Evolutionary conservation across 768 basidiomycete species (phyloP).

Genomic region (Suillus placidus): DNA sequence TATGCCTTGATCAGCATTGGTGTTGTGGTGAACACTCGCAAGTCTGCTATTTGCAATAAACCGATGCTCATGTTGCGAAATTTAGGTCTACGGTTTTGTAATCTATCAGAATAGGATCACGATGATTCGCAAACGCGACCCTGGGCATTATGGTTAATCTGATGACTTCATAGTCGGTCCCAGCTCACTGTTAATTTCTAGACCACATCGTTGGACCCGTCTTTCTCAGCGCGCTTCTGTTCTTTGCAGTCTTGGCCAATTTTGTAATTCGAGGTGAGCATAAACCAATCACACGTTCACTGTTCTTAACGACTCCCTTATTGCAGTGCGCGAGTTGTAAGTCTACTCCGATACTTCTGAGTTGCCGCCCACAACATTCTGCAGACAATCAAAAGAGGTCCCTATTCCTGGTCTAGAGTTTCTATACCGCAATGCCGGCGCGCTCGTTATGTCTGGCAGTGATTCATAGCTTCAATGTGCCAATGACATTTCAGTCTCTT

Average conservation of each 20-base stretch:
- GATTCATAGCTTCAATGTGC: neutral
- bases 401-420: slow-evolving; percentile 33
- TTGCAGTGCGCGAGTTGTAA: slow-evolving; percentile 63
- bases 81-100: slow-evolving; percentile 79
- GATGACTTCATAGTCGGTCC: neutral
- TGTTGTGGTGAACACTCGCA: slow-evolving; percentile 49
- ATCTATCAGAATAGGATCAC: slow-evolving; percentile 88
- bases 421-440: slow-evolving; percentile 18
- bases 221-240: slow-evolving; percentile 78
- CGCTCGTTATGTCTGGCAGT: neutral
- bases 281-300: slow-evolving; percentile 12
- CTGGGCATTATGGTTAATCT: slow-evolving; percentile 81
- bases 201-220: slow-evolving; percentile 85
- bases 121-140: slow-evolving; percentile 87
- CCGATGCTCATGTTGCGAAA: neutral
- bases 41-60: neutral
- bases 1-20: slow-evolving; percentile 82
- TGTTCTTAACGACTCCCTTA: neutral
- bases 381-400: slow-evolving; percentile 29
- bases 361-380: neutral
- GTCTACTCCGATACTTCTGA: slow-evolving; percentile 15
- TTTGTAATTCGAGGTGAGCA: slow-evolving; percentile 81
- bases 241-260: slow-evolving; percentile 86
- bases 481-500: neutral
- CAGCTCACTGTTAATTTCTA: slow-evolving; percentile 32